Conservation (phyloP, 164 flowering plant genomes). For the Vitis riparia region DNA sequence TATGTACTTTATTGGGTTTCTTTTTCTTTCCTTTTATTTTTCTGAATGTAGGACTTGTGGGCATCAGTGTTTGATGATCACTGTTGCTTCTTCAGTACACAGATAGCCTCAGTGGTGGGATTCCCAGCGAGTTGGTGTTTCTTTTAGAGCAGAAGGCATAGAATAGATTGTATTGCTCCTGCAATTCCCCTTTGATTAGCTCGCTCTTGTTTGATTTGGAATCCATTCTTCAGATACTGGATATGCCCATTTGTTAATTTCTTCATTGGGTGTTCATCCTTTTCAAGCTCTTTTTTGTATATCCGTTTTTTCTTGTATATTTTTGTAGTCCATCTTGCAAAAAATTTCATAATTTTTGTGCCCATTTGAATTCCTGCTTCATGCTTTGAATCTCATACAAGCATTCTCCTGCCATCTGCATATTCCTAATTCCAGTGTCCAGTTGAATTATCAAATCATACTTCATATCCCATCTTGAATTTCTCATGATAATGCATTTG, state of each 20-base stretch:
- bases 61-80: not conserved
- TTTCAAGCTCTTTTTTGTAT: not conserved
- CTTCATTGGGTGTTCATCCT: not conserved
- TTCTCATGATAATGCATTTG: not conserved
- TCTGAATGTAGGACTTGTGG: not conserved
- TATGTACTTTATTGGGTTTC: constrained; percentile 12
- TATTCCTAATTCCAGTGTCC: not conserved
- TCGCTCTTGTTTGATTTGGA: not conserved
- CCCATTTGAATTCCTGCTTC: too few species aligned
- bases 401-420: not conserved
- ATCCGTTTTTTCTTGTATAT: not conserved
- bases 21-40: not conserved
- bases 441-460: not conserved
- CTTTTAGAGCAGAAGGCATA: too few species aligned
- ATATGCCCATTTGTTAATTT: not conserved
- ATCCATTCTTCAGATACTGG: not conserved
- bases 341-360: too few species aligned
- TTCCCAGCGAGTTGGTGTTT: too few species aligned
- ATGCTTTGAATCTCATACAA: too few species aligned
- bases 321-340: not conserved
- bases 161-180: too few species aligned
- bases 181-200: not conserved
- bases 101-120: too few species aligned
- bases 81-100: too few species aligned
- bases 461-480: not conserved